Conservation (phyloP, 2,329 filamentous ascomycete genomes). For the Thermoascus crustaceus region DNA sequence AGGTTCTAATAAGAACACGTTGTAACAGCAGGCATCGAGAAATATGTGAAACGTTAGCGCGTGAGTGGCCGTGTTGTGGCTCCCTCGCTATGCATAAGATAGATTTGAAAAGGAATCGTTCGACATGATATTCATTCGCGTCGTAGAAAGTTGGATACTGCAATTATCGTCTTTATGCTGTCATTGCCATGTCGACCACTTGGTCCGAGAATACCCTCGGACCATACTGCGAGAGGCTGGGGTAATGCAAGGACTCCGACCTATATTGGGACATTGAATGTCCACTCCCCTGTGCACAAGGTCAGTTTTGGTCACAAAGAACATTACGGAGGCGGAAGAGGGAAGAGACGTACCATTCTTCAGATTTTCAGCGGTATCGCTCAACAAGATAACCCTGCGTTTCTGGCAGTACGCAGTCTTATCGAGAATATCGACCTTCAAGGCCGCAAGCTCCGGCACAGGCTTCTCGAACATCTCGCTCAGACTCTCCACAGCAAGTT, state of each 20-base stretch:
- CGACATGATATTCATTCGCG: too few relatives aligned
- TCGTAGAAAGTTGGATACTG: too few relatives aligned
- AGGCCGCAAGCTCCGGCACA: constrained; percentile 69
- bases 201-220: too few relatives aligned
- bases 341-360: constrained; percentile 60
- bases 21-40: too few relatives aligned
- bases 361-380: constrained; percentile 87
- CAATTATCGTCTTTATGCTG: too few relatives aligned
- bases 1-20: too few relatives aligned
- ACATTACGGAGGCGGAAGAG: background rate
- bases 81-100: too few relatives aligned
- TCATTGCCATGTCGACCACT: too few relatives aligned
- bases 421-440: constrained; percentile 97
- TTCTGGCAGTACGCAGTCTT: constrained; percentile 97
- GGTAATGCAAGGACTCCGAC: background rate
- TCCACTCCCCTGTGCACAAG: constrained; percentile 32
- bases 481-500: constrained; percentile 91
- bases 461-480: constrained; percentile 99
- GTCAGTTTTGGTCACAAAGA: constrained; percentile 6
- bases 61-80: too few relatives aligned
- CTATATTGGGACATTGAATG: constrained; percentile 38
- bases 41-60: too few relatives aligned
- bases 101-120: too few relatives aligned
- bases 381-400: constrained; percentile 76
- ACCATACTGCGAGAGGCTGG: too few relatives aligned